Evolutionary conservation across 106 monocot species (phyloP).

Genomic region (Dioscorea alata): DNA sequence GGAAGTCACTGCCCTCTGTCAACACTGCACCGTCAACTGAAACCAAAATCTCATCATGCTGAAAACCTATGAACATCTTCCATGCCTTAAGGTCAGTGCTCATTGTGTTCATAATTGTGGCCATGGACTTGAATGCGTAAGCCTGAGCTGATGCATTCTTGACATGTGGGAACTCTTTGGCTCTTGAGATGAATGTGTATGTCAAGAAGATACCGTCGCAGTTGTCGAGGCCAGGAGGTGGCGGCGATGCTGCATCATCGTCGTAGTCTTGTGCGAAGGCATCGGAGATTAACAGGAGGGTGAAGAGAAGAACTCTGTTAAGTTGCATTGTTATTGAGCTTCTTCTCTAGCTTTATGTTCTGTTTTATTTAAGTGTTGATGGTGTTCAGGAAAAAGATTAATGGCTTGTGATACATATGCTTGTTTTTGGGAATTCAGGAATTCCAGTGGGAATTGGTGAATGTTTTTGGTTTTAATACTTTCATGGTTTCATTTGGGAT

Average conservation of each 20-base stretch:
- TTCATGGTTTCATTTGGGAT: not conserved
- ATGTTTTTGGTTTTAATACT: not conserved
- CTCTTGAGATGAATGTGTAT: slow-evolving; percentile 54
- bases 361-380: no score
- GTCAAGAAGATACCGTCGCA: slow-evolving; percentile 63
- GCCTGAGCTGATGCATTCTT: slow-evolving; percentile 93
- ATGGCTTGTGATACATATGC: no score
- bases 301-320: slow-evolving; percentile 10
- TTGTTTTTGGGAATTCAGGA: no score
- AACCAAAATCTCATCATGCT: slow-evolving; percentile 83
- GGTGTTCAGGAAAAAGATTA: no score
- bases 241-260: not conserved
- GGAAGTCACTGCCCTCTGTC: slow-evolving; percentile 59
- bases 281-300: not conserved
- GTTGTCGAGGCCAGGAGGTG: slow-evolving; percentile 28
- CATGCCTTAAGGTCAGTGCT: slow-evolving; percentile 62
- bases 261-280: slow-evolving; percentile 24
- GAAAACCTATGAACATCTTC: slow-evolving; percentile 83
- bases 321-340: no score
- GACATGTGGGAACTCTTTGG: slow-evolving; percentile 67
- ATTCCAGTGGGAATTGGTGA: no score
- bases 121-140: slow-evolving; percentile 69
- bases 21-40: slow-evolving; percentile 63
- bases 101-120: slow-evolving; percentile 73
- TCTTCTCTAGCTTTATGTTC: no score